phyloP scores from a whole-genome alignment of 2,329 filamentous ascomycete species.

The Pseudogymnoascus sp. region DNA sequence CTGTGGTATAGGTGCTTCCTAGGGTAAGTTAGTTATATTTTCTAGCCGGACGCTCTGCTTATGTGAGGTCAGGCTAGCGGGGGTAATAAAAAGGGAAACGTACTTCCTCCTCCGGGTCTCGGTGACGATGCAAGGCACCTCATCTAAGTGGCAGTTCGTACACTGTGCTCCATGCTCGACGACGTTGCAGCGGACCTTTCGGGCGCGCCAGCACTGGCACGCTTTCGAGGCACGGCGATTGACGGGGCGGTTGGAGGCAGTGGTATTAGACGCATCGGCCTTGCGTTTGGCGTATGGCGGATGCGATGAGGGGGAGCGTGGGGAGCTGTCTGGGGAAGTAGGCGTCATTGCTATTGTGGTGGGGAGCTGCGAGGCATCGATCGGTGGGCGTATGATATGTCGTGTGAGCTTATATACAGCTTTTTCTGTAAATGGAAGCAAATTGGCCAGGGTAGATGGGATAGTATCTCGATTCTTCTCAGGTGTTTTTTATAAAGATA shows the following conservation, averaged over 20 bases:
- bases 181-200: slow-evolving; percentile 91
- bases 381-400: neutral
- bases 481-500: neutral
- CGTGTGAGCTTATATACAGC: neutral
- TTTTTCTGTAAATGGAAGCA: slow-evolving; percentile 4
- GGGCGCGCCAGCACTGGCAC: slow-evolving; percentile 77
- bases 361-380: neutral
- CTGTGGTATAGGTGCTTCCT: slow-evolving; percentile 4
- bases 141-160: slow-evolving; percentile 33
- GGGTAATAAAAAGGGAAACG: slow-evolving; percentile 29
- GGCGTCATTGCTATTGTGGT: neutral
- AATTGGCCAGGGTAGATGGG: neutral
- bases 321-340: slow-evolving; percentile 5
- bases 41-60: slow-evolving; percentile 18
- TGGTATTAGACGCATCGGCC: slow-evolving; percentile 15
- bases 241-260: slow-evolving; percentile 23
- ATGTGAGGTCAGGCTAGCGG: slow-evolving; percentile 19
- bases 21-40: neutral
- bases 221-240: slow-evolving; percentile 88
- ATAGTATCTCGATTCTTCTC: neutral
- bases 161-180: slow-evolving; percentile 26
- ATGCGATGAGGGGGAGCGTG: slow-evolving; percentile 13
- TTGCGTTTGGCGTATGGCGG: slow-evolving; percentile 20
- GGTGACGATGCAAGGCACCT: slow-evolving; percentile 42
- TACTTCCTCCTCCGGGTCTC: slow-evolving; percentile 62